These are phyloP conservation scores for Candida buenavistaensis DNA, from an alignment of 1,139 yeast species.

Conservation along the genomic window DNA sequence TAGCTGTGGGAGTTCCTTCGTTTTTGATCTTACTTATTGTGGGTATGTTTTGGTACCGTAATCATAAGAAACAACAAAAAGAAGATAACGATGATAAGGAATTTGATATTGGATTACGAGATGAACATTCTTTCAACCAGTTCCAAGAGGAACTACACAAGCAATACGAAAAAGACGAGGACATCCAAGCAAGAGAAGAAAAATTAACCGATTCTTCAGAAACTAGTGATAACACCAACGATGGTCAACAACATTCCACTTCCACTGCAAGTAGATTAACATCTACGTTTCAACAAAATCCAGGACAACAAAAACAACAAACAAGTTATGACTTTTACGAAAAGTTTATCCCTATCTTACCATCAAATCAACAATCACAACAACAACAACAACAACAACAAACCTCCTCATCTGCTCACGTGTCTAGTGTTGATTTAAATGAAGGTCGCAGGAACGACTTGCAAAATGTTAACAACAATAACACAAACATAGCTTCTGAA, in stretches of 20 bases:
- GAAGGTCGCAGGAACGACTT: constrained; percentile 1
- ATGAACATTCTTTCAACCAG: constrained; percentile 37
- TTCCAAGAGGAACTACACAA: constrained; percentile 40
- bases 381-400: constrained; percentile 1
- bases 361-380: constrained; percentile 13
- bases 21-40: constrained; percentile 26
- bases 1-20: constrained; percentile 45
- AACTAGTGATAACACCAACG: constrained; percentile 1
- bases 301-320: constrained; percentile 6
- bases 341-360: constrained; percentile 41
- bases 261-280: constrained; percentile 2
- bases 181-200: constrained; percentile 3
- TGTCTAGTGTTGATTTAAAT: constrained; percentile 4
- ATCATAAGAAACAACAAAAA: constrained; percentile 30
- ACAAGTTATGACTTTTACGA: constrained; percentile 47
- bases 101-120: constrained; percentile 39
- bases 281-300: constrained; percentile 4
- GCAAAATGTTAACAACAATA: constrained; percentile 5
- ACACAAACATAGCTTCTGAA: constrained; percentile 1
- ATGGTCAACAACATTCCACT: constrained; percentile 8
- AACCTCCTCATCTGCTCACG: not conserved
- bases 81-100: constrained; percentile 34
- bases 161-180: constrained; percentile 10
- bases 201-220: constrained; percentile 2
- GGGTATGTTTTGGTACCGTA: constrained; percentile 28